Conservation (phyloP, 31 red algal species). For the Endocladia muricata region DNA sequence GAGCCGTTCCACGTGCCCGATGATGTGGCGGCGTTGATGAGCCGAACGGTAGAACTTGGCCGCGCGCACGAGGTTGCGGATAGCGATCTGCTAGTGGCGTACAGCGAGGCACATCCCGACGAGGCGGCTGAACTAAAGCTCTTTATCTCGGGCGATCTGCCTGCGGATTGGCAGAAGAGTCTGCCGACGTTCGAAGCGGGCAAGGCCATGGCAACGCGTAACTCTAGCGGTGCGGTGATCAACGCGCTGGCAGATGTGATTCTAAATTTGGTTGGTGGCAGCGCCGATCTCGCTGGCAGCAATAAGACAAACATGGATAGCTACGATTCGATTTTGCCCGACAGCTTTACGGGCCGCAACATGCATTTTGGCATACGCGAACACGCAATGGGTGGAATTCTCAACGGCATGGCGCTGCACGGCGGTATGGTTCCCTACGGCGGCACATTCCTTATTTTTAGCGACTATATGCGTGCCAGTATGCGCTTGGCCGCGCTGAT, state of each 20-base stretch:
- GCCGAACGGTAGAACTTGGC: not conserved
- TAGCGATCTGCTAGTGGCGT: too few species aligned
- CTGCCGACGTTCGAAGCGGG: not conserved
- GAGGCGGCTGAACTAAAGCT: not conserved
- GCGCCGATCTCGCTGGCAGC: not conserved
- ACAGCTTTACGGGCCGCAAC: slow-evolving; percentile 37
- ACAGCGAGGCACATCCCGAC: not conserved
- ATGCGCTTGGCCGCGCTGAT: slow-evolving; percentile 69
- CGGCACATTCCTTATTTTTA: slow-evolving; percentile 88
- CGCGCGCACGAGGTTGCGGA: not conserved
- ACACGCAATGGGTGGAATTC: slow-evolving; percentile 80
- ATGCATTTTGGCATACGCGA: slow-evolving; percentile 81
- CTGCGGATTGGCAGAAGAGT: not conserved
- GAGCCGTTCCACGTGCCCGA: slow-evolving; percentile 85
- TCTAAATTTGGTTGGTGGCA: not conserved
- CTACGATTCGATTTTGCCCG: slow-evolving; percentile 38
- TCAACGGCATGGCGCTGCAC: slow-evolving; percentile 49
- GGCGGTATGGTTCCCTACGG: slow-evolving; percentile 39
- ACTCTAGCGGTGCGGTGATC: not conserved
- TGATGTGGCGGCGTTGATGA: not conserved
- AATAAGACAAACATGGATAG: not conserved
- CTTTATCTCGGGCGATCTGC: not conserved
- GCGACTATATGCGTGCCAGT: slow-evolving; percentile 68
- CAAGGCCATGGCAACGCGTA: not conserved
- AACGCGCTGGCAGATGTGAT: not conserved